A percentile compares a stretch with the other conserved stretches of the same genome.
These are phyloP conservation scores for Acacia melanoxylon DNA, from an alignment of 306 rosid species.

Conservation along the genomic window DNA sequence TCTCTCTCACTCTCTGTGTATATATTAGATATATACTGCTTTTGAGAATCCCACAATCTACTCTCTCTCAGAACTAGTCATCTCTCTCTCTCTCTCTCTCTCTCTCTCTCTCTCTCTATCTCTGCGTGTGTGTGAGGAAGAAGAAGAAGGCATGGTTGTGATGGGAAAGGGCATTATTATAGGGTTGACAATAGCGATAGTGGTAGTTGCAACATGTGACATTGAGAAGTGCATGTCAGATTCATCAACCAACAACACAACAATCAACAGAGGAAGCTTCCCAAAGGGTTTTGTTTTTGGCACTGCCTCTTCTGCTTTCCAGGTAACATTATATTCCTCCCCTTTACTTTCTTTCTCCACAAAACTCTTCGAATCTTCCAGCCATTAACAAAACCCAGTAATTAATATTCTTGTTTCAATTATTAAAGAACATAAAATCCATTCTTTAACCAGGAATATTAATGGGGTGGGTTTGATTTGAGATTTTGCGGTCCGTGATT, in stretches of 20 bases:
- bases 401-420: neutral
- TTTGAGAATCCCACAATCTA: neutral
- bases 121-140: too few relatives aligned
- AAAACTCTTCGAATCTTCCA: neutral
- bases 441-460: too few relatives aligned
- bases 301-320: constrained; percentile 96
- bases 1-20: neutral
- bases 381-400: neutral
- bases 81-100: neutral
- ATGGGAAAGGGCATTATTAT: constrained; percentile 36
- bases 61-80: neutral
- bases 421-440: too few relatives aligned
- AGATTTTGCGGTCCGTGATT: neutral
- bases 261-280: constrained; percentile 54
- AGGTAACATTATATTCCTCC: constrained; percentile 44
- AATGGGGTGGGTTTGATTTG: neutral
- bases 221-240: constrained; percentile 48
- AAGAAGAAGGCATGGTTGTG: constrained; percentile 32
- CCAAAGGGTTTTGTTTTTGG: constrained; percentile 82
- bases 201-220: constrained; percentile 31
- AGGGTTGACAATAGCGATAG: neutral
- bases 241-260: constrained; percentile 15
- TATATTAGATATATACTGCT: neutral
- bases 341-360: neutral
- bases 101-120: neutral